Base-by-base conservation (phyloP, 768 basidiomycete genomes). In the Lentinus tigrinus region DNA sequence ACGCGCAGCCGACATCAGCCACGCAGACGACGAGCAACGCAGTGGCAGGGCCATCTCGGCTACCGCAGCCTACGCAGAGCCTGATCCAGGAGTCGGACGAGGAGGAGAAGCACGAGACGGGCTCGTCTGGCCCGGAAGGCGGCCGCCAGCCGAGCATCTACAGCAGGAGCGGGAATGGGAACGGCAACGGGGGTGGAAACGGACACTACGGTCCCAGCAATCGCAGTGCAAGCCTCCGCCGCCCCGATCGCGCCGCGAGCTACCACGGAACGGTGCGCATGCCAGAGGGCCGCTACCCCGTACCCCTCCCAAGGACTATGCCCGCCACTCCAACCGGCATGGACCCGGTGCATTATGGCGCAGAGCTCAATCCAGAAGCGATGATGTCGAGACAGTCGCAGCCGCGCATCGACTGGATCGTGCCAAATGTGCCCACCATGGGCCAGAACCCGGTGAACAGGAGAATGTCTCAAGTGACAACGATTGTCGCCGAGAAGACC, bases 401-500 rank as follows among this genome's bases (percentile, higher is more conserved):
- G 4, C n/a, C n/a, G n/a, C n/a, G n/a, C n/a, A 38, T 64, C 24
- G 63, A 64, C 50, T 55, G 48, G 28, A 51, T 58, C 44, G 54
- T 64, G 19, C 62, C 58, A 2, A 42, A 7, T 27, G 24, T 50
- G 26, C 8, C 21, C 46, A 4, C 10, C 7, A 19, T 40, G 16
- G 39, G 19, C 7, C 16, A 16, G 16, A 40, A 40, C 39, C 2
- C 27, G 6, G 23, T 27, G 47, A 28, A 31, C 27, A 31, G 31
- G 31, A 31, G 31, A 31, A 11, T 31, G 3, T 54, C 47, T 19
- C 46, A 48, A 19, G 24, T 19, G 17, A 10, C 42, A 16, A 50
- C 42, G 16, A 17, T 34, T 10, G 8, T 14, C 19, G n/a, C 56
- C 6, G 65, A 65, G 24, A 63, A 48, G 51, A 68, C 80, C 0